Conservation (phyloP, 371 early-diverging fungal species). For the Globomyces sp. region DNA sequence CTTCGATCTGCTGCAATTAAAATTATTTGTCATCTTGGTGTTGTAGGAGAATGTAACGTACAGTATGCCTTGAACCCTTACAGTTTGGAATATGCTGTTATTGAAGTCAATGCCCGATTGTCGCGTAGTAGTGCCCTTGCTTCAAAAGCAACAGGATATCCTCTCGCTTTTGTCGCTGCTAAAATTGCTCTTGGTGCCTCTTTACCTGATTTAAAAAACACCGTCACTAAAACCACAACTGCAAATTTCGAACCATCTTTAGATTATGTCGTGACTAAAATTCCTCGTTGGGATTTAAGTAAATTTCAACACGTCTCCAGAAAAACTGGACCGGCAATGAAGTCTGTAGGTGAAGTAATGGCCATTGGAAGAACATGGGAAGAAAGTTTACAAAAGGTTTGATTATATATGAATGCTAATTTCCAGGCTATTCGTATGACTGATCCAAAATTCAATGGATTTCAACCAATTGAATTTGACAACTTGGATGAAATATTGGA, state of each 20-base stretch:
- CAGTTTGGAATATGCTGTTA: constrained; percentile 82
- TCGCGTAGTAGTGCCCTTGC: constrained; percentile 83
- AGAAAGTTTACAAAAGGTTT: constrained; percentile 82
- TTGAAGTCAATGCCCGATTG: constrained; percentile 95
- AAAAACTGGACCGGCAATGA: constrained; percentile 84
- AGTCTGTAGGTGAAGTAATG: constrained; percentile 97
- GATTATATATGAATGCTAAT: constrained; percentile 6
- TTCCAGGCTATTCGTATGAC: constrained; percentile 46
- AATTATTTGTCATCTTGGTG: constrained; percentile 90
- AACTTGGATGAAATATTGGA: constrained; percentile 71
- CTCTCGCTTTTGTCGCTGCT: constrained; percentile 93
- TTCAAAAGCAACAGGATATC: constrained; percentile 94
- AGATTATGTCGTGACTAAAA: constrained; percentile 92
- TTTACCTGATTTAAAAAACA: constrained; percentile 81
- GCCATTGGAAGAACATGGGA: constrained; percentile 94
- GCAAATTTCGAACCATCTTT: constrained; percentile 95
- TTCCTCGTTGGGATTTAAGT: constrained; percentile 93
- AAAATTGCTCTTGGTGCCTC: constrained; percentile 86
- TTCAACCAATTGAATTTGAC: constrained; percentile 43
- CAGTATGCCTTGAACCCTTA: constrained; percentile 92
- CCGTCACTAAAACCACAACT: constrained; percentile 86
- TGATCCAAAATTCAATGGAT: constrained; percentile 47
- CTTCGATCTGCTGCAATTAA: constrained; percentile 91
- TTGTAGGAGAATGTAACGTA: constrained; percentile 97
- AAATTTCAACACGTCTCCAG: constrained; percentile 88